Percentiles rank a stretch among this genome's conserved stretches.
Conservation (phyloP, 1,139 yeast species). For the Saccharomyces hybrid region DNA sequence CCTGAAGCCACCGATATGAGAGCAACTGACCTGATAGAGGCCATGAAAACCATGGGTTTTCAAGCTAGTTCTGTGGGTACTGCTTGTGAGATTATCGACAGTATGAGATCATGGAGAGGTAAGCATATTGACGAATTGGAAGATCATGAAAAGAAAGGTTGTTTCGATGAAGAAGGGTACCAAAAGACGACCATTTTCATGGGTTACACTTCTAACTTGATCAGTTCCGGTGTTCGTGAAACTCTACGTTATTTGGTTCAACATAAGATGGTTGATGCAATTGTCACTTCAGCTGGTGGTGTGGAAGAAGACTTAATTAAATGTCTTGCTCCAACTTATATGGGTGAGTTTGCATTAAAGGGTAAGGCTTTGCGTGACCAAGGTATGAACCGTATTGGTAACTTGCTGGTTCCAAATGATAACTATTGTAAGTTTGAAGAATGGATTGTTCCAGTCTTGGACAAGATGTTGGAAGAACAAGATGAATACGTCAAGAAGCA, state of each 20-base stretch:
- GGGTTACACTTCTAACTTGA: conserved; percentile 96
- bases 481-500: conserved; percentile 51
- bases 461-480: conserved; percentile 82
- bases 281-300: conserved; percentile 96
- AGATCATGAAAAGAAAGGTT: conserved; percentile 65
- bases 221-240: conserved; percentile 89
- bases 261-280: conserved; percentile 87
- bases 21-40: conserved; percentile 67
- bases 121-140: conserved; percentile 54
- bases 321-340: conserved; percentile 88
- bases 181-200: conserved; percentile 85
- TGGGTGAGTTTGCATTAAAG: conserved; percentile 80
- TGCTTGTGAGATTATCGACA: conserved; percentile 85
- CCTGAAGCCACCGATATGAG: conserved; percentile 60
- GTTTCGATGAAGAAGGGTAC: conserved; percentile 69
- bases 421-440: conserved; percentile 96
- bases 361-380: conserved; percentile 82
- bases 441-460: conserved; percentile 93
- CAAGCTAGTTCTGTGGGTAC: conserved; percentile 81
- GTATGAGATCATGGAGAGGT: conserved; percentile 92
- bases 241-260: conserved; percentile 83
- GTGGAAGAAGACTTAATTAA: conserved; percentile 95
- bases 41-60: conserved; percentile 96
- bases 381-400: conserved; percentile 97
- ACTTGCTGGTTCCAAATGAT: conserved; percentile 91